These are phyloP conservation scores for Melaleuca alternifolia DNA, from an alignment of 345 rosid species.

Conservation along the genomic window DNA sequence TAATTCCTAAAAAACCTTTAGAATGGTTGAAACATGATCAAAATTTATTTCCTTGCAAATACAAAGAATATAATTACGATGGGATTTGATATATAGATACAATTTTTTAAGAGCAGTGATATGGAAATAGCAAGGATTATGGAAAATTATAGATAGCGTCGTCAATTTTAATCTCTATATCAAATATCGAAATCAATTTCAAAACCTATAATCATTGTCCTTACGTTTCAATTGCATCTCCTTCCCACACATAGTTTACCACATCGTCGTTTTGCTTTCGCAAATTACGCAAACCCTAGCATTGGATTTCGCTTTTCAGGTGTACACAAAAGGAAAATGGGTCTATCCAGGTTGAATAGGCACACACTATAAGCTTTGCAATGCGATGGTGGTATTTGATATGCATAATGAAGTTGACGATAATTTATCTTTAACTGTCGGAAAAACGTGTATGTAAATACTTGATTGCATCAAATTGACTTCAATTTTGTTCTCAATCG, in stretches of 20 bases:
- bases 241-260: not conserved
- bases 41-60: not conserved
- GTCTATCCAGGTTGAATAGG: no score
- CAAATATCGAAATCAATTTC: not conserved
- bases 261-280: not conserved
- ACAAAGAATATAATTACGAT: not conserved
- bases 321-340: no score
- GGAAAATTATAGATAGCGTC: not conserved
- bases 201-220: not conserved
- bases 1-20: not conserved
- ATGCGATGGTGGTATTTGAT: no score
- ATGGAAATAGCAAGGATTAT: not conserved
- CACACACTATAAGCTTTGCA: no score
- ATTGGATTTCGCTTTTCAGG: not conserved
- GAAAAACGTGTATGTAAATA: no score
- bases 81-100: not conserved
- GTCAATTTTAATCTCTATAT: not conserved
- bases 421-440: no score
- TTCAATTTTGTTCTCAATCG: accelerated
- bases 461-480: not conserved
- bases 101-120: not conserved
- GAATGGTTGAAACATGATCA: not conserved
- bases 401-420: no score
- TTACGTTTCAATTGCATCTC: not conserved
- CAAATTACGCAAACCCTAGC: not conserved